Evolutionary conservation across 2,329 filamentous ascomycete genomes (phyloP).

Genomic region (Rhynchosporium secalis): DNA sequence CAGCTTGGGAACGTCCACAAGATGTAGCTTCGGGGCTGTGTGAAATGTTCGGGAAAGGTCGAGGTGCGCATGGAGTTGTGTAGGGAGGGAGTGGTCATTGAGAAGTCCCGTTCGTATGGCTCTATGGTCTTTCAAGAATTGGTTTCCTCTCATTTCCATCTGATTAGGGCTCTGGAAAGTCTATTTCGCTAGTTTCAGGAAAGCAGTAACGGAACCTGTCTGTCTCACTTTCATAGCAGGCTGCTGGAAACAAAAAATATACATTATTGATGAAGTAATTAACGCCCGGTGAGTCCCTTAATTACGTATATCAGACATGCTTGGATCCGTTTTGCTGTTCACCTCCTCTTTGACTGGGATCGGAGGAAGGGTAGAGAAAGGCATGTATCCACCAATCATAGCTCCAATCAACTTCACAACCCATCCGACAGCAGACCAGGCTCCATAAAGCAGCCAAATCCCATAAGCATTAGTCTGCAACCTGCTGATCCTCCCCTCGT

Average conservation of each 20-base stretch:
- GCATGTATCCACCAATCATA: constrained; percentile 3
- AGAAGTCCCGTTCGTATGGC: neutral
- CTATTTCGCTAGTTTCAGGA: too few relatives aligned
- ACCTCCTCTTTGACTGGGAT: neutral
- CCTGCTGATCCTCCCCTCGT: neutral
- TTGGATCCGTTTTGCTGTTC: too few relatives aligned
- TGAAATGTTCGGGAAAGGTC: constrained; percentile 55
- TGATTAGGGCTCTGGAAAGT: too few relatives aligned
- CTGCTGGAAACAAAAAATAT: too few relatives aligned
- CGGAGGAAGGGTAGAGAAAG: neutral
- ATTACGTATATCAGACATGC: too few relatives aligned
- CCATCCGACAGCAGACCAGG: constrained; percentile 3
- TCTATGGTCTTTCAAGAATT: too few relatives aligned
- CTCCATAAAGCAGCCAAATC: neutral
- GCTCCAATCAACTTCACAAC: neutral
- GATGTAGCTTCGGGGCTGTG: constrained; percentile 52
- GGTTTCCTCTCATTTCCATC: too few relatives aligned
- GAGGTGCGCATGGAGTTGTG: constrained; percentile 42
- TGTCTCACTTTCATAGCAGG: too few relatives aligned
- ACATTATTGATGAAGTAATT: too few relatives aligned
- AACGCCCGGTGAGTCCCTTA: too few relatives aligned
- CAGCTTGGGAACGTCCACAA: constrained; percentile 57
- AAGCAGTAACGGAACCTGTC: too few relatives aligned
- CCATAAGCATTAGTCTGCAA: constrained; percentile 14
- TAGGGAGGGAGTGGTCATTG: constrained; percentile 21